Percentiles rank a stretch among this genome's conserved stretches.
Conservation (phyloP, 2,329 filamentous ascomycete genomes). For the Neospermospora avenae region DNA sequence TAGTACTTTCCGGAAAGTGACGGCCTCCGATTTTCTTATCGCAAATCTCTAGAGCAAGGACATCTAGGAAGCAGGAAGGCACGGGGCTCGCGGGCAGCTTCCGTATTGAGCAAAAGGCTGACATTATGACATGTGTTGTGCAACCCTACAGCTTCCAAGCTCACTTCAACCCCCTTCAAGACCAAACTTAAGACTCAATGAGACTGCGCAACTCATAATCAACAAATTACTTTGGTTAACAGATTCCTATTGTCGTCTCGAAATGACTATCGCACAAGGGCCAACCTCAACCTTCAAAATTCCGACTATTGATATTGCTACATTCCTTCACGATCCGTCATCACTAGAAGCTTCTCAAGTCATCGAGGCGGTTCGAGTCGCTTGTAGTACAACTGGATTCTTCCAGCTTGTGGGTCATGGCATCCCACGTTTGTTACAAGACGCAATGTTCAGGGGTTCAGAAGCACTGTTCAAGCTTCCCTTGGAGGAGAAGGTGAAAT, state of each 20-base stretch:
- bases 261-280: not conserved
- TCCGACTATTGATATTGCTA: conserved; percentile 26
- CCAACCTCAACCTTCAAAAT: conserved; percentile 10
- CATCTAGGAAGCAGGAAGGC: no score
- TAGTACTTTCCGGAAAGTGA: no score
- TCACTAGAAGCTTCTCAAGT: conserved; percentile 23
- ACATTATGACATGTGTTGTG: no score
- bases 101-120: no score
- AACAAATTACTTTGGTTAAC: no score
- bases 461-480: conserved; percentile 48
- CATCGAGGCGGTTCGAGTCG: conserved; percentile 39
- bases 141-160: no score
- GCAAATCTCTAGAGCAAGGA: no score
- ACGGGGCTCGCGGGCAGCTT: no score
- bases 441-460: conserved; percentile 39
- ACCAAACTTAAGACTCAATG: no score
- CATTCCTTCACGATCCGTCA: conserved; percentile 19
- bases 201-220: no score
- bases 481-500: conserved; percentile 42
- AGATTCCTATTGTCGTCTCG: not conserved
- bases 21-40: no score
- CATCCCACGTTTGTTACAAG: conserved; percentile 40
- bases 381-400: conserved; percentile 48
- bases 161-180: no score
- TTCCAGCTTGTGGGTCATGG: conserved; percentile 50